Conservation (phyloP, 257 asterid species). For the Fraxinus americana region DNA sequence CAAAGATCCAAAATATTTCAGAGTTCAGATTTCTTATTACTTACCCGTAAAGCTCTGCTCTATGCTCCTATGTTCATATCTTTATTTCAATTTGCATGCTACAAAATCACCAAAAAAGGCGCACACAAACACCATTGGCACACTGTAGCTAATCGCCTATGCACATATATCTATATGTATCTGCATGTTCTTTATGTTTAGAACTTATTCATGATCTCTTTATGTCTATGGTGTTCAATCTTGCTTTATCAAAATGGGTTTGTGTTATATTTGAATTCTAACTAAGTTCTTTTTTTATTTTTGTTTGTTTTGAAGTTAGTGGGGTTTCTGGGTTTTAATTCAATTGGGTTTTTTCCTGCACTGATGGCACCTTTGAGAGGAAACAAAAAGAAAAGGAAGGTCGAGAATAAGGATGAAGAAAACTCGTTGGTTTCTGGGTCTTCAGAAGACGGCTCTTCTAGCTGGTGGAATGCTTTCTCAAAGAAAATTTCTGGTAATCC, state of each 20-base stretch:
- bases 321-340: slow-evolving; percentile 34
- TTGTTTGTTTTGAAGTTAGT: slow-evolving; percentile 16
- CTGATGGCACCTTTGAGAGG: slow-evolving; percentile 74
- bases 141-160: slow-evolving; percentile 18
- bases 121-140: slow-evolving; percentile 20
- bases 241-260: slow-evolving; percentile 20
- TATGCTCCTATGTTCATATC: slow-evolving; percentile 6
- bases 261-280: slow-evolving; percentile 31
- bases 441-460: slow-evolving; percentile 59
- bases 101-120: slow-evolving; percentile 8
- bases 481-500: slow-evolving; percentile 55
- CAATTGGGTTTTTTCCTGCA: slow-evolving; percentile 24
- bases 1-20: slow-evolving; percentile 2
- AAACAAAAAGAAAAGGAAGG: slow-evolving; percentile 62
- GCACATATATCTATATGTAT: background rate
- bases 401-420: slow-evolving; percentile 52
- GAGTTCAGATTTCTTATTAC: slow-evolving; percentile 17
- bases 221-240: slow-evolving; percentile 19
- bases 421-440: slow-evolving; percentile 49
- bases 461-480: slow-evolving; percentile 69
- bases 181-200: slow-evolving; percentile 30
- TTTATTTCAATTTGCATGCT: slow-evolving; percentile 31
- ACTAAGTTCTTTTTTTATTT: slow-evolving; percentile 17
- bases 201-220: slow-evolving; percentile 27
- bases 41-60: slow-evolving; percentile 26